phyloP scores from a whole-genome alignment of 495 filamentous ascomycete genomes.

The Xanthoparmelia taractica region DNA sequence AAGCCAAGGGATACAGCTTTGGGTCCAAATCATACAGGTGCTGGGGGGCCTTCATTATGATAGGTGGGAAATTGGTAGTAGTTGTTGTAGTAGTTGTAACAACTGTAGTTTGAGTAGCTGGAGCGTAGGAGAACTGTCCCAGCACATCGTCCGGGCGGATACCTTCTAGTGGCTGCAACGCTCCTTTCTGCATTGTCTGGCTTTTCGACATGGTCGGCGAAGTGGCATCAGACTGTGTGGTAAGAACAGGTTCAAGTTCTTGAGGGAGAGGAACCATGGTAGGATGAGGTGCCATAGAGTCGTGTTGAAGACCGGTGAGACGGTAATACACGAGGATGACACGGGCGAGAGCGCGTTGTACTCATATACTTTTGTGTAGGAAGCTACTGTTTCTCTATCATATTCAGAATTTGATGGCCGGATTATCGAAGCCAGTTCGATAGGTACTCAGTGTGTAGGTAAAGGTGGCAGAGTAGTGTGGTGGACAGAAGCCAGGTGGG shows the following conservation, averaged over 20 bases:
- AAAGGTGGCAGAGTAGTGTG: background rate
- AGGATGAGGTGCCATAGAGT: slow-evolving; percentile 1
- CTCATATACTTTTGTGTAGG: background rate
- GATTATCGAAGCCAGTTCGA: background rate
- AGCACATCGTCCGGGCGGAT: slow-evolving; percentile 35
- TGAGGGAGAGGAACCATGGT: slow-evolving; percentile 11
- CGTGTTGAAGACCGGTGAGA: slow-evolving; percentile 2
- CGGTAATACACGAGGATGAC: slow-evolving; percentile 19
- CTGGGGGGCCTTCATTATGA: slow-evolving; percentile 67
- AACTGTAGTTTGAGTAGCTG: slow-evolving; percentile 65
- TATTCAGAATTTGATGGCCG: background rate
- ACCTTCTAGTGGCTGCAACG: slow-evolving; percentile 15
- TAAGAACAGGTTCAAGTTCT: background rate
- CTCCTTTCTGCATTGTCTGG: slow-evolving; percentile 22
- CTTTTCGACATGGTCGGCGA: background rate
- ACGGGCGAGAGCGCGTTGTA: slow-evolving; percentile 19
- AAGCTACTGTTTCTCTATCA: background rate
- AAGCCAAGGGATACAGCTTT: slow-evolving; percentile 83
- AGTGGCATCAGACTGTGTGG: background rate
- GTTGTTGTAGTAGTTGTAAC: slow-evolving; percentile 95
- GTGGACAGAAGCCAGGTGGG: slow-evolving; percentile 3
- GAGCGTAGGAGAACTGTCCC: slow-evolving; percentile 62
- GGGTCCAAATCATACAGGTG: slow-evolving; percentile 69
- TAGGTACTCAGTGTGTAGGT: slow-evolving; percentile 10
- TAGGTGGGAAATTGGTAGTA: slow-evolving; percentile 77